phyloP scores from a whole-genome alignment of 2,329 filamentous ascomycete genomes.

The Arthrobotrys megalospora region DNA sequence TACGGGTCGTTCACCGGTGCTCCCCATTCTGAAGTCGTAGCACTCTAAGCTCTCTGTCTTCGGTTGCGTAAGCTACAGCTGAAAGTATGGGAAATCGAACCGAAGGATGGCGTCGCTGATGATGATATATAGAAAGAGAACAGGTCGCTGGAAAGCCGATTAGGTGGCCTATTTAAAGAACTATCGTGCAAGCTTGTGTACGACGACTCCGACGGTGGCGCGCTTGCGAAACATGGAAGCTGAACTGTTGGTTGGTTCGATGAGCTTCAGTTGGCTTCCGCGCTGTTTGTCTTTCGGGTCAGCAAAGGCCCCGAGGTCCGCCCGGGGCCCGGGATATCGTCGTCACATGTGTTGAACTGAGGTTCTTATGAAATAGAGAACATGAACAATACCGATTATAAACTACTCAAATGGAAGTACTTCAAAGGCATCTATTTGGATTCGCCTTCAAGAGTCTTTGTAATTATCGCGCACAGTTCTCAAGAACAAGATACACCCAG shows the following conservation, averaged over 20 bases:
- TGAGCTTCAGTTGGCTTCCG: constrained; percentile 50
- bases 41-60: not conserved
- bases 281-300: constrained; percentile 48
- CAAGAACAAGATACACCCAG: too few relatives aligned
- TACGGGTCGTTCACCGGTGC: constrained; percentile 68
- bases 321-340: constrained; percentile 16
- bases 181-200: not conserved
- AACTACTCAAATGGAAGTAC: too few relatives aligned
- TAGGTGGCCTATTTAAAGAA: constrained; percentile 38
- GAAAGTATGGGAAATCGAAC: not conserved
- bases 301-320: constrained; percentile 50
- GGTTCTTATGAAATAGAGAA: too few relatives aligned
- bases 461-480: too few relatives aligned
- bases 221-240: constrained; percentile 19
- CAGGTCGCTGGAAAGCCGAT: not conserved
- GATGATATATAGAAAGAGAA: not conserved
- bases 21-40: constrained; percentile 38
- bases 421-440: too few relatives aligned
- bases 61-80: constrained; percentile 14
- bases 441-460: too few relatives aligned
- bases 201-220: constrained; percentile 1
- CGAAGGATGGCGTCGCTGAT: not conserved
- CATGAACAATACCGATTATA: too few relatives aligned
- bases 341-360: not conserved
- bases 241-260: constrained; percentile 34